A percentile compares a stretch with the other conserved stretches of the same genome.
phyloP scores from a whole-genome alignment of 805 yeast species.

The Barnettozyma sucrosica region DNA sequence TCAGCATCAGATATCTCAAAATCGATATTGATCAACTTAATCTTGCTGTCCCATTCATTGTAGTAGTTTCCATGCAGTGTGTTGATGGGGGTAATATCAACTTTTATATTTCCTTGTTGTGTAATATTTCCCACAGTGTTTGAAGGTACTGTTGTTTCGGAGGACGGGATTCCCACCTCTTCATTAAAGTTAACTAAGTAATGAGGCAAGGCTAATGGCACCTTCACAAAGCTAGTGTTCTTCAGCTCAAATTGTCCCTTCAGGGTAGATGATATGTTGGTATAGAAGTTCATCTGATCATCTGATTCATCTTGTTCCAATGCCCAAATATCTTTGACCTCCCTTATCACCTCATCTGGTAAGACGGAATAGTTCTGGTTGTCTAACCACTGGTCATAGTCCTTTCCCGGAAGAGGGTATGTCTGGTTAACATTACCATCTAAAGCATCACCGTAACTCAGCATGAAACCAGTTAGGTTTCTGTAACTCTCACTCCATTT shows the following conservation, averaged over 20 bases:
- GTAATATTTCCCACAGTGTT: constrained; percentile 29
- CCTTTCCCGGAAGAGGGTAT: constrained; percentile 50
- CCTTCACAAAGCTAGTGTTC: constrained; percentile 10
- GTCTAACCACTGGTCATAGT: constrained; percentile 41
- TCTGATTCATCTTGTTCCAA: constrained; percentile 20
- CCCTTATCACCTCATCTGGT: constrained; percentile 49
- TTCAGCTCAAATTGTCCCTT: constrained; percentile 35
- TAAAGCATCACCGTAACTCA: constrained; percentile 56
- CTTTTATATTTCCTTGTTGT: constrained; percentile 26
- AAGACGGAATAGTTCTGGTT: constrained; percentile 49
- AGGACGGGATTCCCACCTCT: constrained; percentile 10
- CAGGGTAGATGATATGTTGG: constrained; percentile 45
- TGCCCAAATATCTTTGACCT: constrained; percentile 51
- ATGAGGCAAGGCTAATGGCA: constrained; percentile 21
- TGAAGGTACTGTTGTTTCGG: constrained; percentile 1
- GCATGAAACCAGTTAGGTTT: constrained; percentile 65
- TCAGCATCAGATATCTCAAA: constrained; percentile 35
- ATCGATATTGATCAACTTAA: constrained; percentile 33
- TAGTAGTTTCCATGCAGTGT: constrained; percentile 20
- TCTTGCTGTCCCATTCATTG: constrained; percentile 32
- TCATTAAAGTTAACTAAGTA: constrained; percentile 18
- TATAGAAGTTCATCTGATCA: constrained; percentile 22
- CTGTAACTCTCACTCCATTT: constrained; percentile 53
- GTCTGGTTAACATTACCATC: constrained; percentile 40
- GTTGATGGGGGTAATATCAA: constrained; percentile 18